Conservation (phyloP, 139 green algal genomes). For the Chlorella sp. region DNA sequence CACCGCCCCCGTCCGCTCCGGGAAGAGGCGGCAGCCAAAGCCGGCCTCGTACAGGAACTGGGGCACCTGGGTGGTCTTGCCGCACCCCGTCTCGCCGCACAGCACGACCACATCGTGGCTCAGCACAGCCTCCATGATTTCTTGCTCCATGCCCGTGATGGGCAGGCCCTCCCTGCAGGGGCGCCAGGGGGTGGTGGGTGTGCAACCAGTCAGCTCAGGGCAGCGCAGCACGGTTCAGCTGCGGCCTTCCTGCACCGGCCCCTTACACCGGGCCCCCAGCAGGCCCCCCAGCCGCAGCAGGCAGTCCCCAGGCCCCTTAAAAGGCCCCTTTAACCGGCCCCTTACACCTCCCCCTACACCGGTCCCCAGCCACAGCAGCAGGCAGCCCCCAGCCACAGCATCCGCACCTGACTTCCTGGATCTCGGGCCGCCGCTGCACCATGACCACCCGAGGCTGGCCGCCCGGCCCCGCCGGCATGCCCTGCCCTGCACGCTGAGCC, state of each 20-base stretch:
- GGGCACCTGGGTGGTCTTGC: slow-evolving; percentile 96
- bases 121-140: slow-evolving; percentile 89
- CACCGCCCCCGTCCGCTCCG: slow-evolving; percentile 69
- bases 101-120: slow-evolving; percentile 81
- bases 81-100: slow-evolving; percentile 92
- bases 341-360: too few species aligned
- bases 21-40: slow-evolving; percentile 78
- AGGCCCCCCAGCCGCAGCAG: neutral
- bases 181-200: neutral
- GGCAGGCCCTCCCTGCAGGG: slow-evolving; percentile 66
- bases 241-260: too few species aligned
- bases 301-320: too few species aligned
- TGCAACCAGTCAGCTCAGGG: too few species aligned
- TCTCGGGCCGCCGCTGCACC: slow-evolving; percentile 34
- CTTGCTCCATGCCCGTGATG: slow-evolving; percentile 89
- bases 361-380: neutral
- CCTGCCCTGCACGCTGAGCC: slow-evolving; percentile 2
- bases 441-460: slow-evolving; percentile 21
- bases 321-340: too few species aligned
- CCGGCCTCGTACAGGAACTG: slow-evolving; percentile 97
- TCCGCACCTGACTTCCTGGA: slow-evolving; percentile 26
- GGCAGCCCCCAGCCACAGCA: neutral
- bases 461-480: neutral
- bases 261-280: too few species aligned
- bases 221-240: neutral